Evolutionary conservation across 2,329 filamentous ascomycete species (phyloP).

Genomic region (Colletotrichum noveboracense): DNA sequence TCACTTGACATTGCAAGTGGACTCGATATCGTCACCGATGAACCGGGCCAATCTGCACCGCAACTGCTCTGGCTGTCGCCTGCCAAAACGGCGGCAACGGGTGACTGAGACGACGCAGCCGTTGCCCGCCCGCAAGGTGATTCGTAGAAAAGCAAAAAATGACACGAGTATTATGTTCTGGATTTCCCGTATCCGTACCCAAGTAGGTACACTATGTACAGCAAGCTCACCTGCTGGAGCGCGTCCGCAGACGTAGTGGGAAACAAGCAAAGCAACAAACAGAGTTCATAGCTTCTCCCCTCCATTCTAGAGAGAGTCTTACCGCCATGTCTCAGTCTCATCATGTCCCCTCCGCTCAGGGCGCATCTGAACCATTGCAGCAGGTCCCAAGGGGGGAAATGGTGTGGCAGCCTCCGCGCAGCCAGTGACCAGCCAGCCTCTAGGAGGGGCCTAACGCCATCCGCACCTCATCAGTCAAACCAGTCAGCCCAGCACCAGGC

Average conservation of each 20-base stretch:
- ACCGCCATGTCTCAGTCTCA: constrained; percentile 21
- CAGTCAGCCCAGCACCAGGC: not conserved
- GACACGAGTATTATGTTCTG: not conserved
- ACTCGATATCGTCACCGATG: not conserved
- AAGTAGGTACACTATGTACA: not conserved
- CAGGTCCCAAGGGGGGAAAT: not conserved
- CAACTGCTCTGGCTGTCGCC: not conserved
- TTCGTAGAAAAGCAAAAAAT: not conserved
- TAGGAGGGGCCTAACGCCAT: constrained; percentile 9
- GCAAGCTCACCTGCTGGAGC: not conserved
- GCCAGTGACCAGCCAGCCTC: constrained; percentile 1
- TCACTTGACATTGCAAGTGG: not conserved
- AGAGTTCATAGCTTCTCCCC: constrained; percentile 16
- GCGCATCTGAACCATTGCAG: constrained; percentile 14
- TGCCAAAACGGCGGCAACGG: not conserved
- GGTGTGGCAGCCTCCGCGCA: constrained; percentile 15
- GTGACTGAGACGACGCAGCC: not conserved
- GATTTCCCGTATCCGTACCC: not conserved
- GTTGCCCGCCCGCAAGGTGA: not conserved
- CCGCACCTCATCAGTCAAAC: constrained; percentile 6
- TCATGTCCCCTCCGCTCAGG: constrained; percentile 16
- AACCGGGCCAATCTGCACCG: not conserved
- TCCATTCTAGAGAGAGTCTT: not conserved
- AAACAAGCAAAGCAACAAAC: not conserved
- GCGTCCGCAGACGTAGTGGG: not conserved